Evolutionary conservation across 1,284 basidiomycete species (phyloP).

Genomic region (Ceratobasidium sp.): DNA sequence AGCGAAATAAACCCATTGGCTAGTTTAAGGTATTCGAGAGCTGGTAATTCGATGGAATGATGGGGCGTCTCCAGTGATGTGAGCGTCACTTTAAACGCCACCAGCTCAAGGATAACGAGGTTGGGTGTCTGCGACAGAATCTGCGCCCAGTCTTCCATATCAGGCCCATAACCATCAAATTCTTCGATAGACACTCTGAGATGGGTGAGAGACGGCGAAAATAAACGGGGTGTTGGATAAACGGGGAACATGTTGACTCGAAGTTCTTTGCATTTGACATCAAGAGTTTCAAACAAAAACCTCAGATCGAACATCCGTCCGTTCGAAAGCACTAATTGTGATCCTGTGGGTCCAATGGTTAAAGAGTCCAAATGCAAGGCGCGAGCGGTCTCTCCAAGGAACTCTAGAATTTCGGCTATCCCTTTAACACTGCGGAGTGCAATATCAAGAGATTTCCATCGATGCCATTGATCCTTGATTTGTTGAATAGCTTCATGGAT

Average conservation of each 20-base stretch:
- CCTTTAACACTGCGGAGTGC: background rate
- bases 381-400: background rate
- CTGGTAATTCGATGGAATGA: background rate
- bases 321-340: background rate
- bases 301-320: background rate
- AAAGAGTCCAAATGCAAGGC: background rate
- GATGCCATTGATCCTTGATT: background rate
- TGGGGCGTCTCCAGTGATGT: background rate
- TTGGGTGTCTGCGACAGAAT: constrained; percentile 1
- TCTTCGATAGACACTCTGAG: background rate
- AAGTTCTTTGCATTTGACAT: background rate
- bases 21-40: background rate
- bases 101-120: background rate
- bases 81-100: background rate
- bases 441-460: constrained; percentile 11
- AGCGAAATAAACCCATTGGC: background rate
- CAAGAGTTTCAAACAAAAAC: background rate
- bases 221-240: background rate
- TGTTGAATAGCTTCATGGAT: background rate
- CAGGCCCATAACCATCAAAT: background rate
- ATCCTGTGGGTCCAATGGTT: background rate
- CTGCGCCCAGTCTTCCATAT: background rate
- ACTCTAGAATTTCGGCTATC: background rate
- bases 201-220: background rate
- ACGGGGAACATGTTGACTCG: background rate